Conservation (phyloP, 1,139 yeast species). For the Suhomyces yuchorum region DNA sequence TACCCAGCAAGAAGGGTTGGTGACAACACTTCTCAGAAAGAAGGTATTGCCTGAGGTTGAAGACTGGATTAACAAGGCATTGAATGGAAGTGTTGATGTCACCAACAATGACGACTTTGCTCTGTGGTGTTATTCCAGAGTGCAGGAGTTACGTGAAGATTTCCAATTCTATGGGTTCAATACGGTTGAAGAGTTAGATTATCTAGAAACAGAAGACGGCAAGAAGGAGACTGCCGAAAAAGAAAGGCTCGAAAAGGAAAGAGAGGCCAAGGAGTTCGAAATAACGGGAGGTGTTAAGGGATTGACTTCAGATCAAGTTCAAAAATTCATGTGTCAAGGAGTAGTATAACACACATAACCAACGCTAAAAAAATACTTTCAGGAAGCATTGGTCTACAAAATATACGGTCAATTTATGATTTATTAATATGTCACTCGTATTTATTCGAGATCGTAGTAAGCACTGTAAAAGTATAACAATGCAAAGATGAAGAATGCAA, state of each 20-base stretch:
- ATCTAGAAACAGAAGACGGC: slow-evolving; percentile 44
- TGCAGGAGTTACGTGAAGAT: slow-evolving; percentile 54
- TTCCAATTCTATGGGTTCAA: slow-evolving; percentile 65
- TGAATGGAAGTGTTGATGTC: slow-evolving; percentile 27
- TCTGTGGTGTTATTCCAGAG: slow-evolving; percentile 60
- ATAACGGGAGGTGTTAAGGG: slow-evolving; percentile 38
- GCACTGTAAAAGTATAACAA: slow-evolving; percentile 77
- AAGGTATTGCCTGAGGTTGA: slow-evolving; percentile 89
- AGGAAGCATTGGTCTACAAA: neutral
- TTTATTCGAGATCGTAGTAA: slow-evolving; percentile 31
- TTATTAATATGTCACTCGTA: neutral
- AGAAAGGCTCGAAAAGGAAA: slow-evolving; percentile 30
- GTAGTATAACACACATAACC: slow-evolving; percentile 18
- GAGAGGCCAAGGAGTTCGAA: slow-evolving; percentile 30
- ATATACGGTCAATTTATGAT: neutral
- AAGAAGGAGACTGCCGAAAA: slow-evolving; percentile 33
- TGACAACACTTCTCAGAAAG: slow-evolving; percentile 82
- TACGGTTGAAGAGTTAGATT: slow-evolving; percentile 50
- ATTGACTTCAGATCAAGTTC: slow-evolving; percentile 40
- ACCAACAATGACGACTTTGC: slow-evolving; percentile 56
- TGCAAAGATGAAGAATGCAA: slow-evolving; percentile 82
- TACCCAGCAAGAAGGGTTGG: slow-evolving; percentile 74
- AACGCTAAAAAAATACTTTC: too few relatives aligned
- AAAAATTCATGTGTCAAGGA: slow-evolving; percentile 48
- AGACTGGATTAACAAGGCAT: slow-evolving; percentile 74